Percentiles rank a stretch among this genome's conserved stretches.
Conservation (phyloP, 345 rosid species). For the Populus pruinosa region DNA sequence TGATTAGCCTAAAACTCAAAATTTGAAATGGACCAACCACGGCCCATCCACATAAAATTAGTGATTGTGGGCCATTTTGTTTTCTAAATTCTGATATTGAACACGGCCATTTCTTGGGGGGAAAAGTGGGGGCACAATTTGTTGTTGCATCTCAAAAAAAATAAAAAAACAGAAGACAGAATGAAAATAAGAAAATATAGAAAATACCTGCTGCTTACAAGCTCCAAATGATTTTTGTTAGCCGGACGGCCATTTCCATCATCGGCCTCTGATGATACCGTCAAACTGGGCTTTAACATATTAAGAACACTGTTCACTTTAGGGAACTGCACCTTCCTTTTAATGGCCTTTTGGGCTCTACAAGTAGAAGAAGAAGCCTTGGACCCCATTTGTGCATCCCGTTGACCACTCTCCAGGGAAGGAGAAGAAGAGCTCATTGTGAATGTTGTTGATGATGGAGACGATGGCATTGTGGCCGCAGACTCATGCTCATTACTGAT, state of each 20-base stretch:
- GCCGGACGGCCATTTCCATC: not conserved
- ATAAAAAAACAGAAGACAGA: not conserved
- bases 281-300: conserved; percentile 10
- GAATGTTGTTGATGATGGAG: not conserved
- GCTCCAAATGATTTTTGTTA: not conserved
- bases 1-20: too few species aligned
- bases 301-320: conserved; percentile 14
- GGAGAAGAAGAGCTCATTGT: conserved; percentile 3
- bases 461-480: not conserved
- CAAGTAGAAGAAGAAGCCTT: not conserved
- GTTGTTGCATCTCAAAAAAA: too few species aligned
- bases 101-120: not conserved
- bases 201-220: conserved; percentile 18
- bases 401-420: not conserved
- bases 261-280: conserved; percentile 5
- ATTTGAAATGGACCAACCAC: not conserved
- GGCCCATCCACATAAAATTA: not conserved
- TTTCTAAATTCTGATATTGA: not conserved
- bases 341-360: not conserved
- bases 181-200: not conserved
- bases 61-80: not conserved
- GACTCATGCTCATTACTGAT: not conserved
- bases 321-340: conserved; percentile 23
- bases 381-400: not conserved
- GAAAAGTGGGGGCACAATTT: too few species aligned